These are phyloP conservation scores for Nemania serpens DNA, from an alignment of 2,329 filamentous ascomycete genomes.

Conservation along the genomic window DNA sequence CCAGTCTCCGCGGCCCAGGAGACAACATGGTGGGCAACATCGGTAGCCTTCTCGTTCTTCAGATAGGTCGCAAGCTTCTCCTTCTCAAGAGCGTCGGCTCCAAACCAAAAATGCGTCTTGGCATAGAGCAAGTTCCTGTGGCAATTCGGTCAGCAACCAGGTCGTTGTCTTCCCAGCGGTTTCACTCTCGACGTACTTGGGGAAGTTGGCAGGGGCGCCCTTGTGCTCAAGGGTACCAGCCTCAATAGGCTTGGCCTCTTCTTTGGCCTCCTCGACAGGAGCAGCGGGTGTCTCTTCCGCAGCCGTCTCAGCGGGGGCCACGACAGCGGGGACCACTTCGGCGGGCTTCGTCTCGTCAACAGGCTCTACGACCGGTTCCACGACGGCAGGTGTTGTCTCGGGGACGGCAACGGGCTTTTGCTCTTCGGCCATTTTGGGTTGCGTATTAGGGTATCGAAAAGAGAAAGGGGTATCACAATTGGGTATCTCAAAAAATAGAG, in stretches of 20 bases:
- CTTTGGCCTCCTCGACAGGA: conserved; percentile 48
- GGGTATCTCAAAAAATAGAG: conserved; percentile 59
- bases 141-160: not conserved
- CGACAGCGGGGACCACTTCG: conserved; percentile 49
- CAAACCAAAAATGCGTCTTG: conserved; percentile 94
- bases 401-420: conserved; percentile 70
- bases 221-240: conserved; percentile 91
- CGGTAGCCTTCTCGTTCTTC: conserved; percentile 83
- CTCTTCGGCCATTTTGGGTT: conserved; percentile 71
- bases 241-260: conserved; percentile 71
- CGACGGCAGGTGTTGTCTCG: conserved; percentile 52
- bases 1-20: conserved; percentile 93
- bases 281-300: conserved; percentile 47
- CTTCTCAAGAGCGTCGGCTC: conserved; percentile 71
- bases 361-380: conserved; percentile 46
- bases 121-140: conserved; percentile 81
- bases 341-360: conserved; percentile 40
- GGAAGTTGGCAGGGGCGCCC: conserved; percentile 75
- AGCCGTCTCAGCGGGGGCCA: conserved; percentile 48
- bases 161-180: too few species aligned
- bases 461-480: conserved; percentile 48
- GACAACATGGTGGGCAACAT: conserved; percentile 74
- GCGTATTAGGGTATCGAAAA: conserved; percentile 42
- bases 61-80: conserved; percentile 78
- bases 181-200: conserved; percentile 72